Conservation (phyloP, 352 stramenopile species). For the Phytophthora sp. region DNA sequence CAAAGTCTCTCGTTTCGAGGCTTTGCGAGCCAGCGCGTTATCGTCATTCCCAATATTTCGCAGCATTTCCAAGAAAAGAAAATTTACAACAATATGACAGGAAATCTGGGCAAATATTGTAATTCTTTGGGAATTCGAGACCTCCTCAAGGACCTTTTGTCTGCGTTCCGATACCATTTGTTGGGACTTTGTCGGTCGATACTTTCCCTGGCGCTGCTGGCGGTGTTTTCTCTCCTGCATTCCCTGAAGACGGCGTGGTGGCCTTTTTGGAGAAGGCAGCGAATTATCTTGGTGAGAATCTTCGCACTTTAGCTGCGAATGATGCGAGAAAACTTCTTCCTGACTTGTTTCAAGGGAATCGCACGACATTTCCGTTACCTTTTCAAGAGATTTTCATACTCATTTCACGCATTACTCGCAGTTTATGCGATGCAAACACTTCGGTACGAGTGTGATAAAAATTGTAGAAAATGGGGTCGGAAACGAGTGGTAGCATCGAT, state of each 20-base stretch:
- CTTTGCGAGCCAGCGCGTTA: conserved; percentile 51
- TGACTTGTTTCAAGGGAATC: conserved; percentile 67
- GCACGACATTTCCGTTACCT: conserved; percentile 44
- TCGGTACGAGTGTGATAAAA: conserved; percentile 21
- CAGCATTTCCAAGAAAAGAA: conserved; percentile 28
- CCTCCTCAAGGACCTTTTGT: conserved; percentile 50
- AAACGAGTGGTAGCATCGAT: conserved; percentile 14
- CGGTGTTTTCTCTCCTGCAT: conserved; percentile 46
- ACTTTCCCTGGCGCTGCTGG: conserved; percentile 65
- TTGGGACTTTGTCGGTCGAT: conserved; percentile 70
- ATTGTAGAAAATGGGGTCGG: conserved; percentile 9
- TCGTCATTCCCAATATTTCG: conserved; percentile 60
- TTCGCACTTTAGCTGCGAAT: conserved; percentile 40
- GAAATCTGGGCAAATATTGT: conserved; percentile 29
- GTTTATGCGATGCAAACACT: conserved; percentile 49
- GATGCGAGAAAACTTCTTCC: conserved; percentile 30
- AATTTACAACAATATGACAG: conserved; percentile 28
- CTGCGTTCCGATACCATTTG: conserved; percentile 73
- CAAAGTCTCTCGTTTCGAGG: conserved; percentile 58
- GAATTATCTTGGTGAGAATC: conserved; percentile 52
- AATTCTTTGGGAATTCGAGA: conserved; percentile 29
- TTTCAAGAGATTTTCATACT: conserved; percentile 44
- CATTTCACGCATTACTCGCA: conserved; percentile 49
- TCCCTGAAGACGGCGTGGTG: conserved; percentile 68
- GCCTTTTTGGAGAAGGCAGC: conserved; percentile 53